Evolutionary conservation across 768 basidiomycete species (phyloP), one percentile per base, ranked within the genome.

Genomic region (Russula earlei): DNA sequence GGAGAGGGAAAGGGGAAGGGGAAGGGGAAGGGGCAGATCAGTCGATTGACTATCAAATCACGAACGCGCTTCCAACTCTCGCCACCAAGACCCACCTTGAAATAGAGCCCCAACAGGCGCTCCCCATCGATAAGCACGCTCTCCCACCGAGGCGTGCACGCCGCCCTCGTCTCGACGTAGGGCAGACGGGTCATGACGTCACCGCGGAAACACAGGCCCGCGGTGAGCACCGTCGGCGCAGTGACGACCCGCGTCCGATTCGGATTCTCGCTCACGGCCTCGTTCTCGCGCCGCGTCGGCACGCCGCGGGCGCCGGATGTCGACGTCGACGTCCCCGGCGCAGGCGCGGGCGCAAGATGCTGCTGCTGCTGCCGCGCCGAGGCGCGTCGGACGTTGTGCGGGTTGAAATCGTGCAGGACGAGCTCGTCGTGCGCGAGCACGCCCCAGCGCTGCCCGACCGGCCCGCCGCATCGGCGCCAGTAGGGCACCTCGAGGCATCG

Each of bases 141-240:
- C 55, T 56, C 55, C 55, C 55, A 56, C 7, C 49, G 55, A 4
- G 41, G 55, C 7, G 49, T 22, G 49, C 48, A 56, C 25, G 38
- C 4, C 2, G 55, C 55, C 19, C 34, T 44, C 6, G 48, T 49
- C 36, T 56, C 55, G 15, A 45, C 20, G 34, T 56, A 56, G 15
- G 55, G 55, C 34, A 56, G 34, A 24, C n/a, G 20, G 4, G 41
- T 49, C 43, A 37, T 22, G 36, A 49, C 52, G 34, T 49, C 56
- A 31, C 38, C 56, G 12, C 42, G 52, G 47, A 49, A 58, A 25
- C 52, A 54, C 20, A 54, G 47, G 25, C 41, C 57, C 41, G 52
- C 57, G 5, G 57, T 54, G 47, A 54, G 52, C 34, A 22, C 41
- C 27, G 46, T 43, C 52, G 47, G 36, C 22, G 42, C 47, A 17